Percentiles rank a stretch among this genome's conserved stretches.
Evolutionary conservation across 495 filamentous ascomycete species (phyloP).

Genomic region (Tuber magnatum): DNA sequence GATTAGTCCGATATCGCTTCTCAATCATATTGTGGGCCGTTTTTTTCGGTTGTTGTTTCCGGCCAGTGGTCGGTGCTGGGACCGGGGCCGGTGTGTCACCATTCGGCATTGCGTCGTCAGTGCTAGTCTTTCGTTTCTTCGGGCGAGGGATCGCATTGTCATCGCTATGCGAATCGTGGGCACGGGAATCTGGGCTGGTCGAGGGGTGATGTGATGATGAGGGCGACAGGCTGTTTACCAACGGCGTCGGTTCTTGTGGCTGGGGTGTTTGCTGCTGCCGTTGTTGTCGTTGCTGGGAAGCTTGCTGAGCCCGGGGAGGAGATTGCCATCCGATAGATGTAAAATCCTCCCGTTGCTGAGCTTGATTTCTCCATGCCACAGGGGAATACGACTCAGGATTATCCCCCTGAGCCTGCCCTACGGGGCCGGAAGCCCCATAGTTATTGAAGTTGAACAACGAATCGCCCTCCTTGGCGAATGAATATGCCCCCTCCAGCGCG

Average conservation of each 20-base stretch:
- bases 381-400: constrained; percentile 22
- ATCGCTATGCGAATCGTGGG: constrained; percentile 42
- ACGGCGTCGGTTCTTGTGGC: constrained; percentile 37
- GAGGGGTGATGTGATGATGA: constrained; percentile 40
- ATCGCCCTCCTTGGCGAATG: constrained; percentile 34
- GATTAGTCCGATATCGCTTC: constrained; percentile 88
- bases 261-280: constrained; percentile 30
- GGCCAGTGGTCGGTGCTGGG: constrained; percentile 44
- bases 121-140: constrained; percentile 59
- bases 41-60: constrained; percentile 78
- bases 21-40: constrained; percentile 97
- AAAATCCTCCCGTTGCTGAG: constrained; percentile 33
- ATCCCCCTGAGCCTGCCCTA: constrained; percentile 26
- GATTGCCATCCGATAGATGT: constrained; percentile 38
- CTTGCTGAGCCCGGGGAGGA: constrained; percentile 34
- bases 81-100: constrained; percentile 18
- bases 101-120: constrained; percentile 48
- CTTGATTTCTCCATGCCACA: constrained; percentile 30
- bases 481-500: constrained; percentile 37
- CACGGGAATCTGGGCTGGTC: constrained; percentile 47
- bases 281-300: constrained; percentile 27
- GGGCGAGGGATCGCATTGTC: constrained; percentile 34
- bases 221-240: constrained; percentile 46
- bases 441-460: constrained; percentile 37
- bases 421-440: constrained; percentile 17